Evolutionary conservation across 2,329 filamentous ascomycete species (phyloP), one percentile per base, ranked within the genome.

Genomic region (Penicillium concentricum): DNA sequence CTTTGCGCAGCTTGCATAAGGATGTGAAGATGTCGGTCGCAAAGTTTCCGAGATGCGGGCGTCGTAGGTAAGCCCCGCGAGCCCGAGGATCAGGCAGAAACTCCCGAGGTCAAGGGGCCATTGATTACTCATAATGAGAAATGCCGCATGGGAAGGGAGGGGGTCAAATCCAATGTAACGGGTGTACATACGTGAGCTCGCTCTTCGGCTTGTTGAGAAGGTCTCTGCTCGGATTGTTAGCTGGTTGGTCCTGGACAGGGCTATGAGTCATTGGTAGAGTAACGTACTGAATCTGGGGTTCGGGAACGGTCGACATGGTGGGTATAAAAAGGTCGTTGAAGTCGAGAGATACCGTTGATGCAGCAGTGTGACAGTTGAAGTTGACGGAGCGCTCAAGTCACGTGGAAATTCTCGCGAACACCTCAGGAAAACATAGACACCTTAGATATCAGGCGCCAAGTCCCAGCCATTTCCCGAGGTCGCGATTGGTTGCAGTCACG

Each of bases 121-220:
- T 56, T 35, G 35, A 56, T 52, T 34, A 20, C 26, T 39, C 47
- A 10, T 12, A 45, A 49, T 39, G 59, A 46, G 54, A 4, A 42
- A 34, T 5, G 20, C 7, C 45, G 38, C 52, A 35, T 51, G 45
- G 41, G 44, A 30, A 58, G 46, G 10, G 54, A 51, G 24, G n/a
- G 37, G 26, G 30, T 30, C 12, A 54, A 54, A 28, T 18, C 20
- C 4, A 35, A 28, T 54, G 15, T 35, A 20, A 49, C 24, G 52
- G 32, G 20, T 41, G 38, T 44, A 83, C 88, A 68, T 86, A 95
- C 91, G 92, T 96, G 78, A 96, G 88, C 74, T 97, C 92, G 71
- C 83, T 86, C 78, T 91, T 90, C 64, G 91, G 87, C 84, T 96
- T 96, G 75, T 85, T 87, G 64, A 95, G 86, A 70, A 96, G 86